Evolutionary conservation across 495 filamentous ascomycete genomes (phyloP).

Genomic region (Penicillium ucsense): DNA sequence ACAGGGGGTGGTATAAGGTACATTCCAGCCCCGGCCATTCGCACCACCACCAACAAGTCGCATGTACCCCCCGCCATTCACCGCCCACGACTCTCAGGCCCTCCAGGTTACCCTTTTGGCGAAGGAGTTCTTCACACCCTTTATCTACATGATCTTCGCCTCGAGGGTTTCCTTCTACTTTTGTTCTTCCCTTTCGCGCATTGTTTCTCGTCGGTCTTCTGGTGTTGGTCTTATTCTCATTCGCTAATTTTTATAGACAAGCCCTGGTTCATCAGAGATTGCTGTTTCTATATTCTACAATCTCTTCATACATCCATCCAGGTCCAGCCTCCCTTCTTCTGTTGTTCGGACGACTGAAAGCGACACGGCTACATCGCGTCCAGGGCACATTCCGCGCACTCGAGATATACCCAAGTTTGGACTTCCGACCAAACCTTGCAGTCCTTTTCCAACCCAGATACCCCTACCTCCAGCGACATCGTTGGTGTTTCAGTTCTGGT

Average conservation of each 20-base stretch:
- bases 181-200: constrained; percentile 1
- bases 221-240: constrained; percentile 5
- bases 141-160: constrained; percentile 10
- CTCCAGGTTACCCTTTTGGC: constrained; percentile 5
- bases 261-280: constrained; percentile 1
- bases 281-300: constrained; percentile 5
- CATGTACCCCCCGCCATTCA: constrained; percentile 11
- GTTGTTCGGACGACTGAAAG: not conserved
- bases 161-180: constrained; percentile 12
- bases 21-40: not conserved
- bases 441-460: not conserved
- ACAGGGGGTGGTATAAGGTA: constrained; percentile 1
- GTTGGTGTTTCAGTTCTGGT: no score
- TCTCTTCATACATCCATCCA: constrained; percentile 7
- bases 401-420: constrained; percentile 4
- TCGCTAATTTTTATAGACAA: constrained; percentile 3
- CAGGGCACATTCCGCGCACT: not conserved
- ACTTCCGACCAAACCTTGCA: not conserved
- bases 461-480: no score
- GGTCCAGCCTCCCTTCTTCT: constrained; percentile 1
- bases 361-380: not conserved
- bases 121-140: constrained; percentile 14
- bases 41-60: not conserved
- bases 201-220: constrained; percentile 6
- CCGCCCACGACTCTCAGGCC: constrained; percentile 18